Evolutionary conservation across 1,284 basidiomycete genomes (phyloP).

Genomic region (Exobasidium rhododendri): DNA sequence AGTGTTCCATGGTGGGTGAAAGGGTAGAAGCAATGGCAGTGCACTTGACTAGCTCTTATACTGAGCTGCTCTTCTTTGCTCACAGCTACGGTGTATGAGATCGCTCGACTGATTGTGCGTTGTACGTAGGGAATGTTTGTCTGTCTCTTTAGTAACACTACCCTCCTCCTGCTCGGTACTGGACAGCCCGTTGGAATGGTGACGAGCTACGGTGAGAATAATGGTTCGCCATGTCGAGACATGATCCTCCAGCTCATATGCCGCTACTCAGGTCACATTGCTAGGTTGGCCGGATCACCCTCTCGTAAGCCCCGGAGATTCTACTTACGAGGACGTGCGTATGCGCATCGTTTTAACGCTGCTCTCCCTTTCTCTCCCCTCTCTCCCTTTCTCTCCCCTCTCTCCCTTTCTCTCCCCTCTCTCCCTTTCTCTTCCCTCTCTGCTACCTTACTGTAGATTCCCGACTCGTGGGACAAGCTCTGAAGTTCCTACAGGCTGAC

Average conservation of each 20-base stretch:
- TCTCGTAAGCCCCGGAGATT: conserved; percentile 16
- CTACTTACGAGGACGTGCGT: no score
- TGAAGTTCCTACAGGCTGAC: conserved; percentile 41
- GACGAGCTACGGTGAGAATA: conserved; percentile 38
- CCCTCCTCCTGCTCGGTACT: no score
- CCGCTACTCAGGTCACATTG: conserved; percentile 31
- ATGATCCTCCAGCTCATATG: neutral
- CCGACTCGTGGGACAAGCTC: conserved; percentile 45
- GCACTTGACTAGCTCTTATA: neutral
- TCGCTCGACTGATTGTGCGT: conserved; percentile 32
- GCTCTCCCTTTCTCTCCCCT: no score
- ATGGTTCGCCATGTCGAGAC: neutral
- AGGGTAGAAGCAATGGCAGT: neutral
- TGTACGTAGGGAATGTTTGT: neutral
- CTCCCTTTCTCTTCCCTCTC: neutral
- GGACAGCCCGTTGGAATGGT: conserved; percentile 37
- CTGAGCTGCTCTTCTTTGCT: no score
- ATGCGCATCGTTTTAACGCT: neutral
- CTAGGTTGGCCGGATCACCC: conserved; percentile 42
- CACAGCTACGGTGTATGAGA: conserved; percentile 46
- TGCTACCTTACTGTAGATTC: conserved; percentile 23
- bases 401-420: neutral
- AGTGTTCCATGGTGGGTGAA: conserved; percentile 16
- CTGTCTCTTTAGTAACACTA: neutral
- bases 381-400: no score